A percentile compares a stretch with the other conserved stretches of the same genome.
phyloP scores from a whole-genome alignment of 192 early-diverging fungal genomes.

The Radiomyces spectabilis region DNA sequence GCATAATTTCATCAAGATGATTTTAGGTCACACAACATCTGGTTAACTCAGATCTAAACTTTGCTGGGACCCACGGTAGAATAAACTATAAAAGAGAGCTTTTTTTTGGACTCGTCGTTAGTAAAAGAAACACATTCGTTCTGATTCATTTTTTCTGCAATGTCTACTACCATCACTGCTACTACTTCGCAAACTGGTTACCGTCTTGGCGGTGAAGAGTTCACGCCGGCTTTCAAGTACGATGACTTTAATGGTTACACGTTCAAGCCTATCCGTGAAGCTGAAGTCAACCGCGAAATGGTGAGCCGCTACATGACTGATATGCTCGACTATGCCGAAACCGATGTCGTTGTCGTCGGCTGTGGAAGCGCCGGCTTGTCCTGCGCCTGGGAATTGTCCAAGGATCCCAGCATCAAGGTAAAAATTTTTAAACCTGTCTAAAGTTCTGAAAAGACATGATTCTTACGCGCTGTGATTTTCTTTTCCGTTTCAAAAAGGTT shows the following conservation, averaged over 20 bases:
- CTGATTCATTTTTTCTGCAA: no score
- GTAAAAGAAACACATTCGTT: no score
- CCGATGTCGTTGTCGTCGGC: slow-evolving; percentile 70
- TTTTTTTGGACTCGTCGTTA: no score
- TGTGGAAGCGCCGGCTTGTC: slow-evolving; percentile 63
- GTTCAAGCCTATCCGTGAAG: slow-evolving; percentile 56
- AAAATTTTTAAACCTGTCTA: no score
- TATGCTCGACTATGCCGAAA: slow-evolving; percentile 54
- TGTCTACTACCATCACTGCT: slow-evolving; percentile 1
- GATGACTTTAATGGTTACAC: slow-evolving; percentile 12
- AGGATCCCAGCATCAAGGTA: slow-evolving; percentile 56
- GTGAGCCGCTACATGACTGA: slow-evolving; percentile 59
- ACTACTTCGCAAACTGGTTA: slow-evolving; percentile 4
- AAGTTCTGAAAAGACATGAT: no score
- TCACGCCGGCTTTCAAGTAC: not conserved
- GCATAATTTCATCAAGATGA: no score
- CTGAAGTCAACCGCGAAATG: slow-evolving; percentile 57
- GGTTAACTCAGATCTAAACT: no score
- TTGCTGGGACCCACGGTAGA: no score
- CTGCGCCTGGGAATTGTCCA: slow-evolving; percentile 56
- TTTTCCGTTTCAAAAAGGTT: no score
- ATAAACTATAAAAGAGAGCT: no score
- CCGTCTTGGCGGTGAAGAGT: not conserved
- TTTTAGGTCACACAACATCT: no score
- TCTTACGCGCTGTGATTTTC: no score